Evolutionary conservation across 2,329 filamentous ascomycete genomes (phyloP), one percentile per base, ranked within the genome.

Genomic region (Pseudocercospora fuligena): DNA sequence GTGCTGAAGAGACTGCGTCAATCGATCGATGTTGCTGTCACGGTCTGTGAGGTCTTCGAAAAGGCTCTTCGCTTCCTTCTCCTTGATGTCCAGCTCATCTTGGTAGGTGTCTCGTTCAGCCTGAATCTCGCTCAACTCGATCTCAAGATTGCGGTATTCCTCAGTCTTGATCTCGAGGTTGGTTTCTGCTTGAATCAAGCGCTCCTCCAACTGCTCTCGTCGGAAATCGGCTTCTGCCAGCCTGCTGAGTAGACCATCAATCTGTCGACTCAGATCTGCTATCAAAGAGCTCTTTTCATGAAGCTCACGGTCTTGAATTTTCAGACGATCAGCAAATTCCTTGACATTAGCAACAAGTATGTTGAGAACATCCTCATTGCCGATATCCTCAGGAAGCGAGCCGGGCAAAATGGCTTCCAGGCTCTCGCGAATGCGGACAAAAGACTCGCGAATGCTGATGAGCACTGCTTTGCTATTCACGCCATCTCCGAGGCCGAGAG

Each of bases 331-430:
- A 23, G 80, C 76, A 21, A 77, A 76, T 47, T 76, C 73, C 40
- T 69, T 68, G 36, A 75, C 65, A 54, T 75, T 75, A 46, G 73
- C 72, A 25, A 75, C 64, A 6, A 84, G 71, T 60, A 80, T 79
- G 29, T 74, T 74, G 1, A 84, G 70, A 11, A 84, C 70, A 21
- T 81, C 75, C 49, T 75, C 72, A 63, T 80, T 82, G 8, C 76
- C 78, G 8, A 81, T 74, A 40, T 76, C 75, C 12, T 74, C 71
- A 3, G 79, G 78, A 12, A 78, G 69, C 25, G 73, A 72, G 14
- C 74, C 75, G 0, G 82, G 82, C n/a, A 83, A 76, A 40, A 80
- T 73, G 54, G 74, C 73, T 27, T 83, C 79, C 21, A 83, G 70
- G 33, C 75, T 73, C 12, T 78, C 75, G 53, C 82, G 82, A 19